Base-by-base conservation (phyloP, 768 basidiomycete species). In the Hydnomerulius pinastri region DNA sequence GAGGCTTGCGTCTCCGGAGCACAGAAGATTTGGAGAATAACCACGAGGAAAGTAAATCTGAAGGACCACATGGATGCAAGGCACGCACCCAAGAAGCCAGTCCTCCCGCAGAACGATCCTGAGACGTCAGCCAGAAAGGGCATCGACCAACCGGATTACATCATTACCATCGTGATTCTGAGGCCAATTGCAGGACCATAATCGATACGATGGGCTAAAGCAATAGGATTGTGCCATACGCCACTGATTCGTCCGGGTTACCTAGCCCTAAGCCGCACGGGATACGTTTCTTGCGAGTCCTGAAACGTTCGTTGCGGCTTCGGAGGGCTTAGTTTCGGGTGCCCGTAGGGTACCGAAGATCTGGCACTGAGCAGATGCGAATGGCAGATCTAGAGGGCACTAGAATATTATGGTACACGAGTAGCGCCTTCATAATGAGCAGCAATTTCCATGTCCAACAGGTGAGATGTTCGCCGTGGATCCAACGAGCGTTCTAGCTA, bases 371-470 rank as follows among this genome's bases (percentile, higher is more conserved):
- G n/a, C 33, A 28, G 47, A 45, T 21, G 55, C 41, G 53, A 43
- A 53, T 49, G 54, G 24, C 27, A n/a, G 53, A 52, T 59, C 56
- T 30, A 47, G 30, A 29, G 13, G 12, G 29, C 11, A 37, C 9
- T 29, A n/a, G 30, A 29, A 45, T 37, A 49, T 38, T 25, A 37
- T 30, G 46, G 11, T 27, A 44, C 59, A 58, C 46, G 59, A 51
- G 18, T 38, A 51, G 37, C 55, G 39, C 17, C 13, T 43, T 33
- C 45, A 45, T n/a, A 17, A 27, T 51, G 44, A 50, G 32, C 53
- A 40, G n/a, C n/a, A 27, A 40, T 24, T 51, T 63, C 56, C 63
- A 63, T 65, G 53, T 65, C 62, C 63, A 63, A 46, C 44, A 36
- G 4, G 3, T 20, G 18, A 15, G 25, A 36, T 23, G 25, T 33